Conservation (phyloP, 441 rosid genomes). For the Hura crepitans region DNA sequence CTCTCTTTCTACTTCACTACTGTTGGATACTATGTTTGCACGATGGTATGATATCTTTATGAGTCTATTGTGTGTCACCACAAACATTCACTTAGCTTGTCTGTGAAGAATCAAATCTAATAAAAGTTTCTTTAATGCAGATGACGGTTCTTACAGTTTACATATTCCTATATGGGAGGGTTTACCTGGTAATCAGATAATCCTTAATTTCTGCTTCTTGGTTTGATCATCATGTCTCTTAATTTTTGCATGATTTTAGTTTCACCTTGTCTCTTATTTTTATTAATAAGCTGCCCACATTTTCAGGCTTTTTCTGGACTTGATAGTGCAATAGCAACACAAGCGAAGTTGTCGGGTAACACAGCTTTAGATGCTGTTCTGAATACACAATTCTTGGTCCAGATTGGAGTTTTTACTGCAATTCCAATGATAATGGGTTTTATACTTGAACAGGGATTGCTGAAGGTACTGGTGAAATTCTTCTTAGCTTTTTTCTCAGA, state of each 20-base stretch:
- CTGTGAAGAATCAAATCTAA: slow-evolving; percentile 21
- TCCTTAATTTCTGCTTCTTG: not conserved
- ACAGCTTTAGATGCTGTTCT: slow-evolving; percentile 85
- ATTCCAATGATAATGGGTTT: slow-evolving; percentile 98
- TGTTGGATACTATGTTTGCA: slow-evolving; percentile 91
- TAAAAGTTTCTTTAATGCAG: slow-evolving; percentile 45
- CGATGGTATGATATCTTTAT: slow-evolving; percentile 58
- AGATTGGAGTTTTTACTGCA: slow-evolving; percentile 97
- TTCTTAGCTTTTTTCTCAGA: slow-evolving; percentile 16
- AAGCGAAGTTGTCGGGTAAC: slow-evolving; percentile 61
- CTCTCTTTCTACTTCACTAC: slow-evolving; percentile 93
- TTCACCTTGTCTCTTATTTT: not conserved
- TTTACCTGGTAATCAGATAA: slow-evolving; percentile 63
- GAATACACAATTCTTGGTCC: slow-evolving; percentile 93
- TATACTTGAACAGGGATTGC: slow-evolving; percentile 85
- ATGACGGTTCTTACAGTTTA: slow-evolving; percentile 94
- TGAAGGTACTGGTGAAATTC: slow-evolving; percentile 49
- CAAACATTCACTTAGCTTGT: slow-evolving; percentile 16
- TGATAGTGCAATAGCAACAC: slow-evolving; percentile 48
- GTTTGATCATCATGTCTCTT: slow-evolving; percentile 3
- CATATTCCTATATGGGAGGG: slow-evolving; percentile 83
- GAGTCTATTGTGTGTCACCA: slow-evolving; percentile 3
- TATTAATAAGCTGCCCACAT: slow-evolving; percentile 17
- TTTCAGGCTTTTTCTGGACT: slow-evolving; percentile 93
- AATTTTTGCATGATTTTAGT: not conserved